Percentiles rank a stretch among this genome's conserved stretches.
These are phyloP conservation scores for Eucalyptus pauciflora DNA, from an alignment of 345 rosid genomes.

Conservation along the genomic window DNA sequence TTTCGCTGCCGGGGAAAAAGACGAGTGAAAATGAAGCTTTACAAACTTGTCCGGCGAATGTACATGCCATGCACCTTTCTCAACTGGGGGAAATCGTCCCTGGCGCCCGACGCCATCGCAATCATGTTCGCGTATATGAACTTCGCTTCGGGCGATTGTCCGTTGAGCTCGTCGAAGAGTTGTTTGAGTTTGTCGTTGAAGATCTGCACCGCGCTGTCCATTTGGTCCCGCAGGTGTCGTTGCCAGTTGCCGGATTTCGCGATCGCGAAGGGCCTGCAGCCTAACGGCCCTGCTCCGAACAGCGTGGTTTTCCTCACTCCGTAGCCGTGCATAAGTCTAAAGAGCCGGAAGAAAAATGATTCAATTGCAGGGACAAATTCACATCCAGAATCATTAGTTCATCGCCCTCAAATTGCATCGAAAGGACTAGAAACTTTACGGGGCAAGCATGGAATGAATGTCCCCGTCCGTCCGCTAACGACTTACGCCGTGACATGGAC, in stretches of 20 bases:
- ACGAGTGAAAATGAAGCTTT: background rate
- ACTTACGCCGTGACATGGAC: background rate
- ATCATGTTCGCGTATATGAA: constrained; percentile 10
- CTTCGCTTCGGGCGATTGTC: constrained; percentile 22
- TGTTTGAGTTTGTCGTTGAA: constrained; percentile 35
- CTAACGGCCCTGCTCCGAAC: no score
- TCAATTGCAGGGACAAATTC: background rate
- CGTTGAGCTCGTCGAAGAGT: constrained; percentile 35
- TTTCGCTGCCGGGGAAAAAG: background rate
- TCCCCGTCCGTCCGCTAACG: background rate
- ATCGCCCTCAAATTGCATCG: background rate
- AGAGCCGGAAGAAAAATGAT: background rate
- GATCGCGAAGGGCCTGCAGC: constrained; percentile 55
- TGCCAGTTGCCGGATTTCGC: background rate
- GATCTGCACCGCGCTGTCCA: constrained; percentile 28
- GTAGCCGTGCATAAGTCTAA: constrained; percentile 26
- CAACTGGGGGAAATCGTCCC: background rate
- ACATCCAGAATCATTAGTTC: background rate
- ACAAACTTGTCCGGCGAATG: constrained; percentile 9
- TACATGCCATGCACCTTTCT: no score
- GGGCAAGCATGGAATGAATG: background rate
- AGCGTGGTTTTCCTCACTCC: constrained; percentile 28
- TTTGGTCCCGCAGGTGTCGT: constrained; percentile 12
- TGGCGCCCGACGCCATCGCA: background rate
- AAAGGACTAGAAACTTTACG: background rate